phyloP scores from a whole-genome alignment of 768 basidiomycete genomes.

The Rhodotorula sphaerocarpa region DNA sequence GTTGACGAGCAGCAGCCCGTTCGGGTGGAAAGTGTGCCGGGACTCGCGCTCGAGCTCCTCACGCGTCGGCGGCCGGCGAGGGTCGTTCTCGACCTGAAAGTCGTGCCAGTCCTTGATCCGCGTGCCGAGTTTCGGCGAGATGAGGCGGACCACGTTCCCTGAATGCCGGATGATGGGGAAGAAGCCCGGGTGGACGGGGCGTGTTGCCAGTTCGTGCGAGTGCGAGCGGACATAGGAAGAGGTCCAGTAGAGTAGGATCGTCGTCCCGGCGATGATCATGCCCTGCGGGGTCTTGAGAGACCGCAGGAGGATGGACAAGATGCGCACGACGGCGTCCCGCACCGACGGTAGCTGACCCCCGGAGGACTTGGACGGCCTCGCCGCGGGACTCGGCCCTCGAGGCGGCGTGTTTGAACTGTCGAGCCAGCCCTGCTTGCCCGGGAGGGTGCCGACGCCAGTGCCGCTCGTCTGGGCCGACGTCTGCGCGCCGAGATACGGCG shows the following conservation, averaged over 20 bases:
- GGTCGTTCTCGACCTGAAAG: slow-evolving; percentile 20
- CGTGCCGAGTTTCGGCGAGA: slow-evolving; percentile 22
- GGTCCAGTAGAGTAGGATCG: slow-evolving; percentile 9
- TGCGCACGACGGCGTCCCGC: background rate
- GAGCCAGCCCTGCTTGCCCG: background rate
- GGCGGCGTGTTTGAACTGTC: background rate
- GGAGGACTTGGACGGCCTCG: too few relatives aligned
- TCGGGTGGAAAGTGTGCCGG: slow-evolving; percentile 35
- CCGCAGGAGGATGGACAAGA: slow-evolving; percentile 7
- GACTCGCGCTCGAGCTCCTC: slow-evolving; percentile 23
- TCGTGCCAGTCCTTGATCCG: slow-evolving; percentile 32
- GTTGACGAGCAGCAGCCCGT: slow-evolving; percentile 36
- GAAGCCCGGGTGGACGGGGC: slow-evolving; percentile 23
- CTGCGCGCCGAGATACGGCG: background rate
- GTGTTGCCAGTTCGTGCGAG: slow-evolving; percentile 12
- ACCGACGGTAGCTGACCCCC: background rate
- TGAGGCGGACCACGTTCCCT: slow-evolving; percentile 19
- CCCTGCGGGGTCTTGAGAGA: slow-evolving; percentile 2
- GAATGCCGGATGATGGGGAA: slow-evolving; percentile 31
- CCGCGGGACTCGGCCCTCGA: too few relatives aligned
- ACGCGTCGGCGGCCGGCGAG: slow-evolving; percentile 24
- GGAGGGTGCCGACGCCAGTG: too few relatives aligned
- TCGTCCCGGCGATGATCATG: slow-evolving; percentile 1
- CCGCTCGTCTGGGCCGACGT: too few relatives aligned
- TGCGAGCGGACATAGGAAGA: slow-evolving; percentile 3